Conservation (phyloP, 2,329 filamentous ascomycete species). For the Esteya vermicola region DNA sequence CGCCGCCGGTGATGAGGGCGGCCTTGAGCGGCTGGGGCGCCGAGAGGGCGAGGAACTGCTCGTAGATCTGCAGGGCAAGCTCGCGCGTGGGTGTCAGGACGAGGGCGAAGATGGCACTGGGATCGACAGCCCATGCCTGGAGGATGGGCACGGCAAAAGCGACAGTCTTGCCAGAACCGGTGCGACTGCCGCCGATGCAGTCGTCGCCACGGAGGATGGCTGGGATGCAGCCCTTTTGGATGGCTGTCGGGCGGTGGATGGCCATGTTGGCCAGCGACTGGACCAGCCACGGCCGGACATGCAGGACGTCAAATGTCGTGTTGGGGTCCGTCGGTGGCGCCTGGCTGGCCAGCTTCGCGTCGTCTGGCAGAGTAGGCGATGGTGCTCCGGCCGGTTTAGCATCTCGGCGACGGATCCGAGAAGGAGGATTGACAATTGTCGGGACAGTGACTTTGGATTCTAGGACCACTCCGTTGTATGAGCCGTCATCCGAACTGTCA, state of each 20-base stretch:
- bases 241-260: slow-evolving; percentile 78
- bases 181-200: slow-evolving; percentile 88
- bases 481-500: slow-evolving; percentile 9
- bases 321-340: slow-evolving; percentile 42
- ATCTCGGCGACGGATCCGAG: slow-evolving; percentile 29
- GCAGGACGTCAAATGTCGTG: slow-evolving; percentile 56
- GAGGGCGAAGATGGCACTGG: slow-evolving; percentile 77
- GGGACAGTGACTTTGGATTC: slow-evolving; percentile 17
- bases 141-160: slow-evolving; percentile 91
- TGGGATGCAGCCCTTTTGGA: slow-evolving; percentile 86
- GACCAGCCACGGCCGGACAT: slow-evolving; percentile 76
- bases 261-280: slow-evolving; percentile 62
- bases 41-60: slow-evolving; percentile 89
- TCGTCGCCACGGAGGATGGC: slow-evolving; percentile 83
- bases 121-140: slow-evolving; percentile 86
- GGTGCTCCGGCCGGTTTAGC: slow-evolving; percentile 2
- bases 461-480: slow-evolving; percentile 10
- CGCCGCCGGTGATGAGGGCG: slow-evolving; percentile 79
- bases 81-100: slow-evolving; percentile 84
- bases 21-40: slow-evolving; percentile 77
- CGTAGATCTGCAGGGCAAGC: slow-evolving; percentile 87
- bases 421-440: slow-evolving; percentile 35
- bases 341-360: slow-evolving; percentile 18
- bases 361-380: neutral
- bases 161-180: slow-evolving; percentile 93